phyloP scores from a whole-genome alignment of 2,329 filamentous ascomycete species.

The Triangularia verruculosa region DNA sequence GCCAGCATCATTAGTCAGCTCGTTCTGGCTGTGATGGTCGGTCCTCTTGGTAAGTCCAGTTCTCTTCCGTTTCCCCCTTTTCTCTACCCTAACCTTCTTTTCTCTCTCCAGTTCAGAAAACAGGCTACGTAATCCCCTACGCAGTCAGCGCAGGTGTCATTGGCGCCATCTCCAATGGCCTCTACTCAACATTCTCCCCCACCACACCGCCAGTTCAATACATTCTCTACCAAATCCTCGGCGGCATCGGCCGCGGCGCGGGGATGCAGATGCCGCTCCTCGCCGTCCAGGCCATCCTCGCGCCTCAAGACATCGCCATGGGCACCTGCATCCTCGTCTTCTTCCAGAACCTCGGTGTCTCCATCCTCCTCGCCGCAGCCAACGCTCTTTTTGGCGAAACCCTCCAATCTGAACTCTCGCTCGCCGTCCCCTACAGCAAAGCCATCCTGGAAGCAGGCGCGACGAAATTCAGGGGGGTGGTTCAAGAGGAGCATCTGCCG shows the following conservation, averaged over 20 bases:
- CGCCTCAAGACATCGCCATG: constrained; percentile 26
- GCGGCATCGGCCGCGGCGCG: constrained; percentile 27
- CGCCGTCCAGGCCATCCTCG: constrained; percentile 28
- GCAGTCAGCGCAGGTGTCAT: constrained; percentile 21
- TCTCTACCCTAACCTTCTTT: neutral
- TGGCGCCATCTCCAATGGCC: constrained; percentile 22
- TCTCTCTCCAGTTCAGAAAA: constrained; percentile 21
- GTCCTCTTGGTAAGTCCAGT: constrained; percentile 27
- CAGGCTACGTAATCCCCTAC: constrained; percentile 26
- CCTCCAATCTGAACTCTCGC: constrained; percentile 28
- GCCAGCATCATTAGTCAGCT: constrained; percentile 31
- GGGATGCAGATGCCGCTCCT: constrained; percentile 30
- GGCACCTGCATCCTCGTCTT: constrained; percentile 29
- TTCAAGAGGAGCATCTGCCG: constrained; percentile 30
- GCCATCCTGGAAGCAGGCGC: constrained; percentile 38
- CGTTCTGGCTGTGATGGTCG: constrained; percentile 23
- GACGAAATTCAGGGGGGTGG: constrained; percentile 35
- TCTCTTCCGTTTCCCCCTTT: neutral
- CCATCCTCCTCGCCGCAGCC: constrained; percentile 27
- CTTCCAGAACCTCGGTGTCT: constrained; percentile 26
- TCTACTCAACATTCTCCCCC: constrained; percentile 23
- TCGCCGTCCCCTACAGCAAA: constrained; percentile 29
- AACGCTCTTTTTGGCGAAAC: constrained; percentile 30
- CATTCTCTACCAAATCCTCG: constrained; percentile 29
- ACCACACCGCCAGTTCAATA: constrained; percentile 19